These are phyloP conservation scores for Paecilomyces niveus DNA, from an alignment of 2,329 filamentous ascomycete species.

Conservation along the genomic window DNA sequence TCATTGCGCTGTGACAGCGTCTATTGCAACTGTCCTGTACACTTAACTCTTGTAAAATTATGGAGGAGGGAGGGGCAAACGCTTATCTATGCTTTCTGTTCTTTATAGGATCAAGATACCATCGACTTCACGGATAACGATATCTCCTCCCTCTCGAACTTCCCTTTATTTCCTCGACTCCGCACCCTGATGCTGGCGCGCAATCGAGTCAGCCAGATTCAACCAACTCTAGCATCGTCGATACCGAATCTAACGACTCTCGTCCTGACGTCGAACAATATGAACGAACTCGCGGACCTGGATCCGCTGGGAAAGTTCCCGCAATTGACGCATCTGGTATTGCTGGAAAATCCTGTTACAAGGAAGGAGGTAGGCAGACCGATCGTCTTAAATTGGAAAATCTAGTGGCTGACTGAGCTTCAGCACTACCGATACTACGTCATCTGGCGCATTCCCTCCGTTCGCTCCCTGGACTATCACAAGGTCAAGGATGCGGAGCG, in stretches of 20 bases:
- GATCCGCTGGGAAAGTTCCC: conserved; percentile 67
- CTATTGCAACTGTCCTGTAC: conserved; percentile 1
- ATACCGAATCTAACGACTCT: conserved; percentile 77
- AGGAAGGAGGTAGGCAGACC: conserved; percentile 70
- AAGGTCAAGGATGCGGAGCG: conserved; percentile 88
- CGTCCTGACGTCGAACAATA: conserved; percentile 73
- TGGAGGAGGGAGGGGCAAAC: neutral
- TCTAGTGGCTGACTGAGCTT: conserved; percentile 4
- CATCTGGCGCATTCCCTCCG: conserved; percentile 73
- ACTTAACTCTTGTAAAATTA: neutral
- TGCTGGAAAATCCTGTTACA: conserved; percentile 82
- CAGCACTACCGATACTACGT: conserved; percentile 91
- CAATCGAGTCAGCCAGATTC: conserved; percentile 79
- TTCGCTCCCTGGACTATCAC: conserved; percentile 86
- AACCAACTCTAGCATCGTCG: conserved; percentile 63
- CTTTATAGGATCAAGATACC: conserved; percentile 73
- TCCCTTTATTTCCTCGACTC: conserved; percentile 82
- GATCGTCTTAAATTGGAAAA: neutral
- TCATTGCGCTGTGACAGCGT: neutral
- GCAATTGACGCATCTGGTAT: conserved; percentile 68
- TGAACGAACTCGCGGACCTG: conserved; percentile 78
- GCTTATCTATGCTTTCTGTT: neutral
- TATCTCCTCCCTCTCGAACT: conserved; percentile 81
- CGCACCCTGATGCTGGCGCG: conserved; percentile 81
- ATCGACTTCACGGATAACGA: conserved; percentile 99